Evolutionary conservation across 2,329 filamentous ascomycete species (phyloP), one percentile per base, ranked within the genome.

Genomic region (Cladobotryum protrusum): DNA sequence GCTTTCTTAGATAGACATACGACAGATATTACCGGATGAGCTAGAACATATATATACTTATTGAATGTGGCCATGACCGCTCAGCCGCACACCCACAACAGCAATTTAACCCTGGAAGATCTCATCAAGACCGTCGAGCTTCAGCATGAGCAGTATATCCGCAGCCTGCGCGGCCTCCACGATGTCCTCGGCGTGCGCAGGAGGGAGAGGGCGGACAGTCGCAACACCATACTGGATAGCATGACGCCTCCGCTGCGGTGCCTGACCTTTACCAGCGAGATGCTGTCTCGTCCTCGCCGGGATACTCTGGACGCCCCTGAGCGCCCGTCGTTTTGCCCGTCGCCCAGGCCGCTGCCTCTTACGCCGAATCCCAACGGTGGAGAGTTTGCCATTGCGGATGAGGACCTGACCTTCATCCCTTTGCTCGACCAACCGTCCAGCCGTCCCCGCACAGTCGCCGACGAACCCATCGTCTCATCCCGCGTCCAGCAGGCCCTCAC

Each of bases 141-240:
- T 18, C 59, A 62, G 41, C 67, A 67, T 46, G 65, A 68, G n/a
- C 61, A 66, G 37, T 65, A 67, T 43, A 53, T 68, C 33, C 61
- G 58, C 47, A 58, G 57, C 19, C 54, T 67, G 5, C 56, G 60
- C 43, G 55, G 41, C 42, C 57, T 68, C 14, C 63, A 65, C 34
- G 62, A 68, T 36, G 56, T 48, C 33, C 47, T 63, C 47, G 42
- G 49, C 36, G 39, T 52, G 32, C 57, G 54, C 32, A 55, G 52
- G 11, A 54, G 54, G 35, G 56, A 63, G 36, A 49, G 52, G 6
- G 45, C 52, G 9, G 61, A 63, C 48, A 57, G 53, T 32, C 51
- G 55, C 53, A 47, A 49, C 46, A 55, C 50, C 34, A 45, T 55
- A 40, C 52, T 52, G 7, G 54, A 60, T 41, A 48, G 59, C 19